Base-by-base conservation (phyloP, 1,284 basidiomycete species). In the Ceratobasidium sp. region DNA sequence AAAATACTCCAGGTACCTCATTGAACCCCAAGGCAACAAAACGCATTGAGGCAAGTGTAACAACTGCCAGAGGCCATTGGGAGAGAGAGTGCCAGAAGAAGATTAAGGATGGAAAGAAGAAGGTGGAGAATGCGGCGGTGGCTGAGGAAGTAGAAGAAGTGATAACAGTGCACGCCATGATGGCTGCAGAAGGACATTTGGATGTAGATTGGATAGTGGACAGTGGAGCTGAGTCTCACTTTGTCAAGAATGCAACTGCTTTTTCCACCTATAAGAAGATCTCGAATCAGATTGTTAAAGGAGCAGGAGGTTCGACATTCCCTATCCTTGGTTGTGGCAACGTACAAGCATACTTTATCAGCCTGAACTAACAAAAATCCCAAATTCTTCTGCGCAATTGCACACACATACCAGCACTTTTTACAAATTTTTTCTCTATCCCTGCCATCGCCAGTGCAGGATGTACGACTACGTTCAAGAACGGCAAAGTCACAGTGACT, bases 81-180 rank as follows among this genome's bases (percentile, higher is more conserved):
- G 54, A 56, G 54, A 61, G n/a, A 2, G 19, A 27, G 59, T 61
- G 34, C n/a, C 59, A 22, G 16, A 61, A 61, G 37, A 61, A 61
- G 11, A 61, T 39, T 9, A 11, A 7, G 2, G 34, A 39, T 41
- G 19, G 24, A 19, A 22, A 43, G 37, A 43, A 61, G 37, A 41
- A 39, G 37, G 37, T 41, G 9, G 39, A 61, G 34, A 19, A 4
- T 11, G 2, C 3, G 13, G 43, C 43, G 19, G 2, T 6, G 1
- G 13, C 13, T 13, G 43, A 2, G 11, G 13, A 46, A 46, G 43
- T 2, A 46, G 11, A 13, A 19, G 13, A 14, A 9, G 43, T 19
- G 1, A 13, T 7, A 41, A 46, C 43, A 19, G 19, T 19, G 2
- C 43, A 19, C 43, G 43, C 43, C 2, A 1, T 46, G 5, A 46